Percentiles rank a stretch among this genome's conserved stretches.
These are phyloP conservation scores for Vickermania ingenoplastis DNA, from an alignment of 208 protist genomes.

Conservation along the genomic window DNA sequence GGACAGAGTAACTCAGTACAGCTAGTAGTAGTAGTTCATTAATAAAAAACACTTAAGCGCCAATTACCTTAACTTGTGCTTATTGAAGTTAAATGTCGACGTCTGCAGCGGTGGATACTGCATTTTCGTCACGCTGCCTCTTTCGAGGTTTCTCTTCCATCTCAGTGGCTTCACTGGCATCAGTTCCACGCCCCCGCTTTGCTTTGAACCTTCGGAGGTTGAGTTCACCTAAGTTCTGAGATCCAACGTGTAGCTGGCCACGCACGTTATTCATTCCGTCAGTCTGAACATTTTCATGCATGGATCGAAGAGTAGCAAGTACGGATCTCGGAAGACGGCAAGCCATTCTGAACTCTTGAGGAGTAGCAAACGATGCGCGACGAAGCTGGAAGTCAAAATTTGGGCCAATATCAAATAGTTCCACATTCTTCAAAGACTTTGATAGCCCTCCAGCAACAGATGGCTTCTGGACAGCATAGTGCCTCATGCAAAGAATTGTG, in stretches of 20 bases:
- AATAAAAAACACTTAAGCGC: too few relatives aligned
- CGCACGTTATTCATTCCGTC: slow-evolving; percentile 70
- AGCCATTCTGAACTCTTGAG: slow-evolving; percentile 70
- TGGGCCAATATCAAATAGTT: slow-evolving; percentile 71
- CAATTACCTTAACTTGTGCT: too few relatives aligned
- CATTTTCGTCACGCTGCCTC: neutral
- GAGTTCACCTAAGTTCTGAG: slow-evolving; percentile 54
- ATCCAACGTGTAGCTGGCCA: slow-evolving; percentile 81
- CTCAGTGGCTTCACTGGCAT: neutral
- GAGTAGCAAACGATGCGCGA: slow-evolving; percentile 58
- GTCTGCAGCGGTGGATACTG: neutral
- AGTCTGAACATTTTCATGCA: slow-evolving; percentile 47
- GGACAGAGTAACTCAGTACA: too few relatives aligned
- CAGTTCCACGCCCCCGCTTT: slow-evolving; percentile 20
- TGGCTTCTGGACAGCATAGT: slow-evolving; percentile 73
- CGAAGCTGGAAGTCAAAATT: slow-evolving; percentile 80
- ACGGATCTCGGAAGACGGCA: slow-evolving; percentile 48
- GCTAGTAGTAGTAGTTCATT: too few relatives aligned
- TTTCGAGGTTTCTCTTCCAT: slow-evolving; percentile 4
- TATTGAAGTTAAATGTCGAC: neutral
- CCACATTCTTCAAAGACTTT: slow-evolving; percentile 39
- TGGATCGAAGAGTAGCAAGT: slow-evolving; percentile 49
- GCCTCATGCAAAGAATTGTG: slow-evolving; percentile 69
- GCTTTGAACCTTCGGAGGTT: slow-evolving; percentile 83
- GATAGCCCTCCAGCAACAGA: slow-evolving; percentile 26